These are phyloP conservation scores for Pharnaceum exiguum DNA, from an alignment of 148 eudicot genomes.

Conservation along the genomic window DNA sequence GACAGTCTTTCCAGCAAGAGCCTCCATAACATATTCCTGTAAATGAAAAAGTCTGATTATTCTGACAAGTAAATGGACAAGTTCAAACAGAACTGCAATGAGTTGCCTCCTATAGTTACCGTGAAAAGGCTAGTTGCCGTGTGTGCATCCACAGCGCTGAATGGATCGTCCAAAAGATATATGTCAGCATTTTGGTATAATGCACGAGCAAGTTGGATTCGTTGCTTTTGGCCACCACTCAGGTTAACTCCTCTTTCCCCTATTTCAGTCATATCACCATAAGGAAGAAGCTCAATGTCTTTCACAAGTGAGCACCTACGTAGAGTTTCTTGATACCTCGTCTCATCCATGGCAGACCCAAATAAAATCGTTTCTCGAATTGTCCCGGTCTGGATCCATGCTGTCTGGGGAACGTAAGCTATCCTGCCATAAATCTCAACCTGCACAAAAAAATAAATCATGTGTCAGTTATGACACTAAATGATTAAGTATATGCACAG, in stretches of 20 bases:
- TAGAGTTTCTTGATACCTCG: slow-evolving; percentile 61
- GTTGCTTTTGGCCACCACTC: slow-evolving; percentile 95
- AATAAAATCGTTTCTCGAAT: slow-evolving; percentile 78
- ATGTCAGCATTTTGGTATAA: slow-evolving; percentile 79
- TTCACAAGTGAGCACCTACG: slow-evolving; percentile 66
- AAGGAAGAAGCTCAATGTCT: slow-evolving; percentile 80
- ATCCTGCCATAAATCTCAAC: slow-evolving; percentile 60
- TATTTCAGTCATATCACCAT: slow-evolving; percentile 83
- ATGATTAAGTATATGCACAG: neutral
- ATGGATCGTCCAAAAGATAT: slow-evolving; percentile 92
- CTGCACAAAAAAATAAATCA: slow-evolving; percentile 26
- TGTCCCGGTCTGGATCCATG: slow-evolving; percentile 90
- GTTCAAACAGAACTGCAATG: neutral
- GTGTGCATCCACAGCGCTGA: slow-evolving; percentile 97
- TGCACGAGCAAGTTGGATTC: slow-evolving; percentile 95
- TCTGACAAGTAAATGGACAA: neutral
- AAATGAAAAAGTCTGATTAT: neutral
- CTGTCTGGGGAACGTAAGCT: slow-evolving; percentile 91
- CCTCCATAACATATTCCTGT: slow-evolving; percentile 88
- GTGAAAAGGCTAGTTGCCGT: slow-evolving; percentile 82
- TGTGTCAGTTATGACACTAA: neutral
- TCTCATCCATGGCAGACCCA: slow-evolving; percentile 55
- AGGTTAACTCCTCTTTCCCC: slow-evolving; percentile 96
- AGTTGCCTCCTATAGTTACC: slow-evolving; percentile 24
- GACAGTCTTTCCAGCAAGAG: slow-evolving; percentile 73